Conservation (phyloP, 148 eudicot species). For the Vaccinium macrocarpon region DNA sequence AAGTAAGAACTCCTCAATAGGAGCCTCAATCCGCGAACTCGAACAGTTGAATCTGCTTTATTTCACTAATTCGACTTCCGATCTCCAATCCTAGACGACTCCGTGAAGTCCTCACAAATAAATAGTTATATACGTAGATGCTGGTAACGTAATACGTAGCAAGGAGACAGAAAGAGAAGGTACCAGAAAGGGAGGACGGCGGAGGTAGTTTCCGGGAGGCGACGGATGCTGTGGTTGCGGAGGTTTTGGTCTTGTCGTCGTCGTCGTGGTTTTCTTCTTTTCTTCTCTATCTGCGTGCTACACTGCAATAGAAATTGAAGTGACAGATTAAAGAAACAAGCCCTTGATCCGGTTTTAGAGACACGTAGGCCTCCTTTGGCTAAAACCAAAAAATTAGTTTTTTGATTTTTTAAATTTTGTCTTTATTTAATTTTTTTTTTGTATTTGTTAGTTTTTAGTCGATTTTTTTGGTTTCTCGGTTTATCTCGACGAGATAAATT, state of each 20-base stretch:
- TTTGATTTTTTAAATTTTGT: too few species aligned
- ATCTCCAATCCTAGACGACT: slow-evolving; percentile 8
- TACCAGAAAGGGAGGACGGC: not conserved
- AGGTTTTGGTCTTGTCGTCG: not conserved
- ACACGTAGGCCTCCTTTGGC: too few species aligned
- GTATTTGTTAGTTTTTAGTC: too few species aligned
- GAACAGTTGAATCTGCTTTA: not conserved
- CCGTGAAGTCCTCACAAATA: not conserved
- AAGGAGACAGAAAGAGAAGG: not conserved
- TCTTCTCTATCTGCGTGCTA: not conserved
- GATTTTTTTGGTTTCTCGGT: too few species aligned
- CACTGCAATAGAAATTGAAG: not conserved
- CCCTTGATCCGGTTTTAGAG: slow-evolving; percentile 13
- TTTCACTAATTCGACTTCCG: not conserved
- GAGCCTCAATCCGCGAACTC: slow-evolving; percentile 1
- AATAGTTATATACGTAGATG: not conserved
- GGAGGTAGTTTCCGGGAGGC: not conserved
- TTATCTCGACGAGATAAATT: too few species aligned
- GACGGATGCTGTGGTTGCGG: not conserved
- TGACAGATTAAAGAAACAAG: not conserved
- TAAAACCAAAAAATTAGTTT: too few species aligned
- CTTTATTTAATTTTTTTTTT: too few species aligned
- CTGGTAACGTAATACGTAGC: not conserved
- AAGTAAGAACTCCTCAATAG: not conserved
- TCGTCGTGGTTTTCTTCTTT: not conserved